Base-by-base conservation (phyloP, 2,329 filamentous ascomycete species). In the Calonectria naviculata region DNA sequence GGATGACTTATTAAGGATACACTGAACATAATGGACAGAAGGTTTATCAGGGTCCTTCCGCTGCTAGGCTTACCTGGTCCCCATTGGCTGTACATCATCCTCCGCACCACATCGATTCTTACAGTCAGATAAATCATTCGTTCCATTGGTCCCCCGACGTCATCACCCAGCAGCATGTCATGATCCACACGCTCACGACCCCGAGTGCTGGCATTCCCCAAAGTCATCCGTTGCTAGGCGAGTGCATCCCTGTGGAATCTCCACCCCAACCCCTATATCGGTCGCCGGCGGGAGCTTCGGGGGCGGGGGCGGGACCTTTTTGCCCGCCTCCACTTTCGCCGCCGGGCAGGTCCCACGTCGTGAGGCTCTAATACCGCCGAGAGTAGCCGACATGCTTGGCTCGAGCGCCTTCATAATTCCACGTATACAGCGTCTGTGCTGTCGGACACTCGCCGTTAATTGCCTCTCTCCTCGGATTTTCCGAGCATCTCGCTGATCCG, bases 191-290 rank as follows among this genome's bases (percentile, higher is more conserved):
- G 41, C 41, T 1, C 4, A 44, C 70, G 5, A 15, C 2, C 13
- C 24, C 70, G 4, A 67, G 69, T 2, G 61, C 60, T 4, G 71
- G 73, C 21, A 73, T 75, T 31, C 72, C 73, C 3, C 73, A 74
- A 52, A 71, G 72, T 56, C 52, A 38, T 17, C 52, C 52, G 52
- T 56, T 56, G 52, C 52, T 56, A 56, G 31, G 52, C 52, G 52
- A 56, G 52, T 6, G 8, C 12, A 56, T 38, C 52, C 52, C 52
- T 56, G 52, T 21, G n/a, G 3, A 36, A n/a, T 34, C 6, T 21
- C 31, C 52, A 56, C 52, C 19, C 15, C 52, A 56, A n/a, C 52
- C 52, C 52, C 52, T 56, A 56, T 56, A 38, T 56, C 52, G 52
- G 52, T 56, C 52, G 52, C 52, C 52, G 52, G 52, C 52, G 52